Evolutionary conservation across 805 yeast genomes (phyloP), one percentile per base, ranked within the genome.

Genomic region (Wickerhamiella azyma): DNA sequence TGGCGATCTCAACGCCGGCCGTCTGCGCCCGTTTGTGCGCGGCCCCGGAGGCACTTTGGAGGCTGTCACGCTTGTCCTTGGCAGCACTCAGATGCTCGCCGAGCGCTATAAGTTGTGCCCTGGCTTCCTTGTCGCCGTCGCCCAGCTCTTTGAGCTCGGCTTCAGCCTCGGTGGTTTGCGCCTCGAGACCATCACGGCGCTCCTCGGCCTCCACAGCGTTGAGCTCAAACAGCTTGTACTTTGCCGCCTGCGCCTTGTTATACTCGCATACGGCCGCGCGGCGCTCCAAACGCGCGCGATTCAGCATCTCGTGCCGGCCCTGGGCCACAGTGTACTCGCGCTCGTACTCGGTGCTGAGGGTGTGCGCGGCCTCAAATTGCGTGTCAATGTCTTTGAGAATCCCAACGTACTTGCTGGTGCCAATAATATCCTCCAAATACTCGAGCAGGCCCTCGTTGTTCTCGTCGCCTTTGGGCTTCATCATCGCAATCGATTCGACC

Each of bases 391-490:
- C 26, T 4, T 9, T 2, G n/a, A 41, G 24, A 2, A 17, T 13
- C 14, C 14, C n/a, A 17, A 41, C 44, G 60, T 88, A 94, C 41
- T 73, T 70, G 1, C 96, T 71, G 0, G 99, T 94, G 3, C 98
- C 99, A 46, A 94, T 92, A 41, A 92, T 89, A 66, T 94, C 98
- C 59, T 92, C 99, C 50, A 92, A 65, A 59, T 92, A 92, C 58
- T 94, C 99, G 35, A 92, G 65, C 24, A 92, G 67, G 0, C 99
- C 99, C 59, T 92, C 97, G 55, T 89, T 97, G 52, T 77, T 77
- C 45, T 85, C 94, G 57, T 92, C 96, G 0, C 96, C 97, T 58
- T 89, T 92, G 9, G 99, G 83, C 59, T 89, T 89, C 99, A 92
- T 94, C 61, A 92, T 96, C 0, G 98, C 96, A 58, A 92, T 92